Percentiles rank a stretch among this genome's conserved stretches.
Conservation (phyloP, 352 stramenopile species). For the Phytopythium montanum region DNA sequence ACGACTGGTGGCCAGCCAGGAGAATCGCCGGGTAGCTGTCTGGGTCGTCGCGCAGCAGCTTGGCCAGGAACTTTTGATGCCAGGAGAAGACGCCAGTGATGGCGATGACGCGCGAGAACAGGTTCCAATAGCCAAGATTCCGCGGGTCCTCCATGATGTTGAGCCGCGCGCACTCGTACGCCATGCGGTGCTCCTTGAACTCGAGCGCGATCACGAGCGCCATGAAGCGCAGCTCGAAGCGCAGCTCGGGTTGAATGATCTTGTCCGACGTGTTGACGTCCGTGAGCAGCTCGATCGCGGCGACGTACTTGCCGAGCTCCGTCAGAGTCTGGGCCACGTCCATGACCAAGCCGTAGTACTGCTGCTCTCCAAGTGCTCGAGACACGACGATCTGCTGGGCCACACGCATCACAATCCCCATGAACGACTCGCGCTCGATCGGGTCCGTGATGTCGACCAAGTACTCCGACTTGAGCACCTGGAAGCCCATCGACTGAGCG, state of each 20-base stretch:
- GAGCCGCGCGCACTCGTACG: constrained; percentile 80
- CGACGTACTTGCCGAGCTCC: constrained; percentile 77
- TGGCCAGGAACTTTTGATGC: constrained; percentile 86
- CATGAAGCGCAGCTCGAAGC: constrained; percentile 81
- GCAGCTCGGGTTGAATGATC: constrained; percentile 58
- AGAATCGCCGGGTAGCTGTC: constrained; percentile 78
- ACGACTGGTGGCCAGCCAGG: constrained; percentile 79
- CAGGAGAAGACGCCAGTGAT: constrained; percentile 85
- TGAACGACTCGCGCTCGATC: constrained; percentile 70
- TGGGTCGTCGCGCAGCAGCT: constrained; percentile 70
- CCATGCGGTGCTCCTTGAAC: constrained; percentile 86
- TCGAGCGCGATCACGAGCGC: constrained; percentile 81
- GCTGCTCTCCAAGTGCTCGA: constrained; percentile 57
- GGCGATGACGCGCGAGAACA: constrained; percentile 81
- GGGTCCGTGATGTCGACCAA: constrained; percentile 78
- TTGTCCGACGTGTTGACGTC: constrained; percentile 88
- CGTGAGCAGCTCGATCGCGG: constrained; percentile 80
- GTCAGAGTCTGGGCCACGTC: constrained; percentile 78
- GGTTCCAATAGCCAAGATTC: constrained; percentile 82
- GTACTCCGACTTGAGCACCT: constrained; percentile 82
- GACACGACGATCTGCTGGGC: constrained; percentile 82
- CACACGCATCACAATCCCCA: constrained; percentile 83
- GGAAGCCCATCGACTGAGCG: constrained; percentile 64
- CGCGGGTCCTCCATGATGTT: constrained; percentile 85
- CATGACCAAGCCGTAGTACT: constrained; percentile 79